phyloP scores from a whole-genome alignment of 2,329 filamentous ascomycete genomes.

The Fusarium humuli region DNA sequence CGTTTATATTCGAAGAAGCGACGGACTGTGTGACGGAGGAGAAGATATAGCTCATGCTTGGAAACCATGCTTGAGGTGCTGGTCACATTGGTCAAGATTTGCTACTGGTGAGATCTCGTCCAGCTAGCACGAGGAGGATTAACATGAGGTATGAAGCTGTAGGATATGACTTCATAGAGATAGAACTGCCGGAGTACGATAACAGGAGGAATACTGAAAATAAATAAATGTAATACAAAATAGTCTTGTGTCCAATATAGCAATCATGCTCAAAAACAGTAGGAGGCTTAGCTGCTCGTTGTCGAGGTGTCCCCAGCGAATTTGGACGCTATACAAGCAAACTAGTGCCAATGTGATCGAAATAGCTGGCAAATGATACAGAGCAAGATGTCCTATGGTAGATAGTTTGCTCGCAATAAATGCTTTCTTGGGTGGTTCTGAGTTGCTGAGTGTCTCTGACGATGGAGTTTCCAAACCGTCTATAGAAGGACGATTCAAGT shows the following conservation, averaged over 20 bases:
- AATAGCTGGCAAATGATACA: not conserved
- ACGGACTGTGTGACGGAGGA: slow-evolving; percentile 15
- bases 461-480: not conserved
- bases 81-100: slow-evolving; percentile 2
- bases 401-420: not conserved
- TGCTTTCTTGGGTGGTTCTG: not conserved
- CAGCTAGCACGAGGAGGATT: slow-evolving; percentile 9
- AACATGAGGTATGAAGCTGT: slow-evolving; percentile 34
- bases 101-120: slow-evolving; percentile 1
- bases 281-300: not conserved
- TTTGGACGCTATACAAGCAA: not conserved
- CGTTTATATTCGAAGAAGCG: slow-evolving; percentile 39
- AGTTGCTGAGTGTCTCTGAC: not conserved
- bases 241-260: not conserved
- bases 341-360: not conserved
- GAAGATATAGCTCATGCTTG: slow-evolving; percentile 1
- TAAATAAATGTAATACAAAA: slow-evolving; percentile 26
- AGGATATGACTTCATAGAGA: slow-evolving; percentile 44
- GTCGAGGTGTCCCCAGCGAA: not conserved
- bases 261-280: not conserved
- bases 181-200: slow-evolving; percentile 27
- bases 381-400: not conserved
- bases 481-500: not conserved
- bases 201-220: slow-evolving; percentile 1
- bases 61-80: slow-evolving; percentile 8